Base-by-base conservation (phyloP, 176 grass and related monocot genomes). In the Raddia distichophylla region DNA sequence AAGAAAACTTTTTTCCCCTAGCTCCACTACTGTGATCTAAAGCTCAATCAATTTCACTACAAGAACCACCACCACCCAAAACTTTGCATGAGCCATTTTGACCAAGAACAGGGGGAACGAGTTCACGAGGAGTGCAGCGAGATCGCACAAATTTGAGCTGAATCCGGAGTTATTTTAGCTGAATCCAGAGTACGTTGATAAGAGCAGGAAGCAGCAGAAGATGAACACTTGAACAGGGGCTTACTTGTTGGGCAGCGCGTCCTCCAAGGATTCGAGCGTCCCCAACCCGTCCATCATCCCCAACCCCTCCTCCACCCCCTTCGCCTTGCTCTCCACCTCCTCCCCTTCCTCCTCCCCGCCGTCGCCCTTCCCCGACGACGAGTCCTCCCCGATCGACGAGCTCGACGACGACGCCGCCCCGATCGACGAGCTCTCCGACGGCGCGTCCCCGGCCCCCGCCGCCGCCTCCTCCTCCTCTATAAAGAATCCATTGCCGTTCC, bases 231-330 rank as follows among this genome's bases (percentile, higher is more conserved):
- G 27, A 27, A 27, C 27, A 27, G 27, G 16, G 70, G 70, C 81
- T 84, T 85, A 93, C 91, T 93, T 93, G 85, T 57, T 79, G n/a
- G 87, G 91, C 10, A 93, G 85, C 5, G 85, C 88, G 19, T 93
- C 87, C 60, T 93, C 91, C 17, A 93, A 50, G 49, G 81, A 90
- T 10, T 93, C 91, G 15, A 93, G 51, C 48, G 86, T 83, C 5
- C 69, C 64, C 11, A 92, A 55, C 19, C 84, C 86, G 17, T 57
- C 76, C 47, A 74, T 53, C 70, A 80, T 64, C 6, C 63, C 82
- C 3, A 85, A 55, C 20, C 82, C 87, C 15, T 65, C 72, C 64
- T 19, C 77, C 22, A 14, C 69, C 42, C 19, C 69, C 34, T 67
- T 68, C 7, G 4, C 35, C 52, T 82, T 45, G 84, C 84, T 87